Base-by-base conservation (phyloP, 805 yeast genomes). In the Hanseniaspora singularis region DNA sequence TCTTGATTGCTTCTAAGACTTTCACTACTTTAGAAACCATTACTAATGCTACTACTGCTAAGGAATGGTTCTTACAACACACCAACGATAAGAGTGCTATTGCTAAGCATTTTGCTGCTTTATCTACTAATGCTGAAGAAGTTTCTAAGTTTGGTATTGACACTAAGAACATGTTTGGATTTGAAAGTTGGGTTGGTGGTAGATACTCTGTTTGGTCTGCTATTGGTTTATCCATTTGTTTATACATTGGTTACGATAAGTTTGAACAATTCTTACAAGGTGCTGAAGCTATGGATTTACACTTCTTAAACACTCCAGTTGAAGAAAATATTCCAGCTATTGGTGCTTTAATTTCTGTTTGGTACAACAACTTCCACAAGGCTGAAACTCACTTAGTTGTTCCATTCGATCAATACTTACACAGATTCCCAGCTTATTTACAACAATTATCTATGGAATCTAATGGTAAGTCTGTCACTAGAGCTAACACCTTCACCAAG, bases 201-300 rank as follows among this genome's bases (percentile, higher is more conserved):
- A 82, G 99, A 69, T 92, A 92, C 79, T 92, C 98, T n/a, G 98
- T 92, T 52, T 92, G 99, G 99, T 84, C 95, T 36, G 94, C 98
- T 53, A 92, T 92, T 65, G 99, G 99, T 52, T 77, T 92, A 57
- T 84, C 96, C 24, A 89, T 92, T 53, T 94, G 95, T 58, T 69
- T 92, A 57, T 92, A 82, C 77, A 81, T 92, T 64, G 99, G 99
- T 55, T 92, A 64, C 66, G 97, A 92, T 54, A 84, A 87, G 76
- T 92, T 92, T 60, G 89, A 84, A 53, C 74, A 74, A 51, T 86
- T 92, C 76, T 74, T 92, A 60, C 83, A 81, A 68, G 99, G 99
- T 71, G 98, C 96, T 53, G 95, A 92, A 72, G 94, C 96, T 45
- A 80, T 88, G 60, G 99, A 92, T 73, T 69, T 80, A 60, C 97